Conservation (phyloP, 441 rosid genomes). For the Erysimum pusillum region DNA sequence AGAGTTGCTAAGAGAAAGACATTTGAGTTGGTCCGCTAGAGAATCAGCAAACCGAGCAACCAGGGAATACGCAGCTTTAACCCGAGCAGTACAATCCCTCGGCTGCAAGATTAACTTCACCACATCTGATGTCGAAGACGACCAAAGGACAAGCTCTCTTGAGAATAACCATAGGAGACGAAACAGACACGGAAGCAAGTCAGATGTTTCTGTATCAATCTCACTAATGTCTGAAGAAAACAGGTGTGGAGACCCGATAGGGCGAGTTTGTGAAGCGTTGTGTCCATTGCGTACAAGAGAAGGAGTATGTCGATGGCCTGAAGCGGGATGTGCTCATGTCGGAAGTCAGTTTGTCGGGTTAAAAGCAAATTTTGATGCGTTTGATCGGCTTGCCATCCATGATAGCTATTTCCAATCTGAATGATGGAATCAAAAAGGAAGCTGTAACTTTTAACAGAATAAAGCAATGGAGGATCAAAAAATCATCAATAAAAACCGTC, state of each 20-base stretch:
- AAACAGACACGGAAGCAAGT: slow-evolving; percentile 50
- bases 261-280: slow-evolving; percentile 68
- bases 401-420: slow-evolving; percentile 79
- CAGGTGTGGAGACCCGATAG: slow-evolving; percentile 19
- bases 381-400: slow-evolving; percentile 79
- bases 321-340: slow-evolving; percentile 87
- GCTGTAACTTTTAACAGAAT: slow-evolving; percentile 35
- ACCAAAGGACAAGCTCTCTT: slow-evolving; percentile 45
- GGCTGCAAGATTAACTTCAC: slow-evolving; percentile 90
- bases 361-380: slow-evolving; percentile 90
- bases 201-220: slow-evolving; percentile 85
- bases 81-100: slow-evolving; percentile 82
- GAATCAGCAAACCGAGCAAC: slow-evolving; percentile 74
- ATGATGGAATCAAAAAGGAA: slow-evolving; percentile 38
- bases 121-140: slow-evolving; percentile 63
- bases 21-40: slow-evolving; percentile 65
- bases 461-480: slow-evolving; percentile 22
- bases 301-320: slow-evolving; percentile 94
- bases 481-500: slow-evolving; percentile 21
- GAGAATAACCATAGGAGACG: slow-evolving; percentile 44
- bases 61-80: slow-evolving; percentile 78
- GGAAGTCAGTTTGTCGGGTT: slow-evolving; percentile 88
- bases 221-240: slow-evolving; percentile 65
- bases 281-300: slow-evolving; percentile 81
- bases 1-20: slow-evolving; percentile 80